Percentiles rank a stretch among this genome's conserved stretches.
Conservation (phyloP, 1,284 basidiomycete genomes). For the Pseudozyma hubeiensis region DNA sequence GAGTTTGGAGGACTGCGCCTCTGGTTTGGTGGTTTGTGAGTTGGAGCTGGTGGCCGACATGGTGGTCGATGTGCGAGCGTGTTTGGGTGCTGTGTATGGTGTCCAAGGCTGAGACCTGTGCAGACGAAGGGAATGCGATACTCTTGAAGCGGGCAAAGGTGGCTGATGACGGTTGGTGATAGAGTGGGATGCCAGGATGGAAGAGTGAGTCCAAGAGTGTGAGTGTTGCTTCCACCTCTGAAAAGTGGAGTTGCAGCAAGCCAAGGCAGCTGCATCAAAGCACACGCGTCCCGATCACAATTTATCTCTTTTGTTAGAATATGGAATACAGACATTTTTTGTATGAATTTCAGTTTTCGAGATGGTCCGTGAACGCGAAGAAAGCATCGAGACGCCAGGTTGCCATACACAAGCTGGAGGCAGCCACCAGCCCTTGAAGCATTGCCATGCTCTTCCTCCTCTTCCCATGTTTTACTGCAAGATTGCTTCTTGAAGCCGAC, state of each 20-base stretch:
- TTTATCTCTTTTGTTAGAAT: conserved; percentile 9
- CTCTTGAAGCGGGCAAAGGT: not conserved
- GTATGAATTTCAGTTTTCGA: not conserved
- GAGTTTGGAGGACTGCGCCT: conserved; percentile 28
- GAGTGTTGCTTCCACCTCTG: conserved; percentile 7
- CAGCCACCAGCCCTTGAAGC: no score
- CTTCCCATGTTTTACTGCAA: no score
- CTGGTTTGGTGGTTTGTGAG: conserved; percentile 31
- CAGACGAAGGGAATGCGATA: no score
- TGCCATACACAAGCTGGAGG: no score
- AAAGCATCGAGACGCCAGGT: not conserved
- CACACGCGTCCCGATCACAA: conserved; percentile 45
- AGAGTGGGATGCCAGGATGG: not conserved
- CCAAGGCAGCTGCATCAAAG: conserved; percentile 8
- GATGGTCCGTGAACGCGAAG: conserved; percentile 39
- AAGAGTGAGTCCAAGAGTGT: conserved; percentile 7
- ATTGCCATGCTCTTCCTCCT: no score
- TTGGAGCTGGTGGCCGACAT: conserved; percentile 44
- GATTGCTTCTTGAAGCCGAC: no score
- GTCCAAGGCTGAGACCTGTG: no score
- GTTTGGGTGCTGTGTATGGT: not conserved
- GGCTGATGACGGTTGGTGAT: not conserved
- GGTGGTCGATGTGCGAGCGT: conserved; percentile 3
- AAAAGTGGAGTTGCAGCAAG: conserved; percentile 20
- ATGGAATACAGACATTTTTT: not conserved